Percentiles rank a stretch among this genome's conserved stretches.
phyloP scores from a whole-genome alignment of 306 rosid species.

The Astragalus membranaceus region DNA sequence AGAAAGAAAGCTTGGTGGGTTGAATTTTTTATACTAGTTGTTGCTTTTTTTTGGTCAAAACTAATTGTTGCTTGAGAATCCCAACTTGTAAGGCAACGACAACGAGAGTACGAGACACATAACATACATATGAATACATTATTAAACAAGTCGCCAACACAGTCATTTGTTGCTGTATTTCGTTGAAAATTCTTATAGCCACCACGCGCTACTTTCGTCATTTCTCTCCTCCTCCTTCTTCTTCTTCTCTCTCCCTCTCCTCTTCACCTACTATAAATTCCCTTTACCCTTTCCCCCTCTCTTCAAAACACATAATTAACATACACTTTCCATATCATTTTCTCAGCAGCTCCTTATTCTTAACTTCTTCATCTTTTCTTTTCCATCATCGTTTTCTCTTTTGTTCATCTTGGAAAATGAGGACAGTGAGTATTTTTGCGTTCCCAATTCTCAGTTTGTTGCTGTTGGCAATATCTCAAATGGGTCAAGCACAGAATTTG shows the following conservation, averaged over 20 bases:
- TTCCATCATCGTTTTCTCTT: too few species aligned
- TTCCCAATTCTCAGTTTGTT: slow-evolving; percentile 37
- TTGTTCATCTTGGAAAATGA: slow-evolving; percentile 20
- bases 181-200: slow-evolving; percentile 27
- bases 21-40: too few species aligned
- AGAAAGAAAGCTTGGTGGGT: too few species aligned
- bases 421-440: neutral
- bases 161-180: neutral
- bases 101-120: too few species aligned
- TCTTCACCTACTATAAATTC: neutral
- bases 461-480: slow-evolving; percentile 29
- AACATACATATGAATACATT: too few species aligned
- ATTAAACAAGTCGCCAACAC: too few species aligned
- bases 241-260: neutral
- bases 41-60: neutral
- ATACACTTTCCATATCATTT: neutral
- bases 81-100: neutral
- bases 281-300: neutral
- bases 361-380: too few species aligned
- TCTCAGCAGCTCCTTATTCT: neutral
- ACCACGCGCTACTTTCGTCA: neutral
- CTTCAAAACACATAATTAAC: neutral
- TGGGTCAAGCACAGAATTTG: slow-evolving; percentile 36
- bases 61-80: neutral
- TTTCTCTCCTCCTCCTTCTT: too few species aligned